phyloP scores from a whole-genome alignment of 345 rosid genomes.

The Streptanthus diversifolius region DNA sequence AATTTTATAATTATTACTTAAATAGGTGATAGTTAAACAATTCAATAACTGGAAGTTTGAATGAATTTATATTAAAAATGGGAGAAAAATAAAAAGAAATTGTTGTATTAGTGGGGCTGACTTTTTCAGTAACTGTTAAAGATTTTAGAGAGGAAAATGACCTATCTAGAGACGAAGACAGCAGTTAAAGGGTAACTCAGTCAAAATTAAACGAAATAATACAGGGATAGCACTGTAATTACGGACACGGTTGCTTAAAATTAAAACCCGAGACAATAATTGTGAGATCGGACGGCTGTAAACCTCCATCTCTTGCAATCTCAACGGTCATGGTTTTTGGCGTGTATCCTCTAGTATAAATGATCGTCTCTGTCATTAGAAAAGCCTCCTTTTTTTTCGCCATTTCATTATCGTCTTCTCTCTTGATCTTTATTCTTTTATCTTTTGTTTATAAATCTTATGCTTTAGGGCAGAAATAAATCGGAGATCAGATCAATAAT shows the following conservation, averaged over 20 bases:
- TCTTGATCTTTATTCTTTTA: background rate
- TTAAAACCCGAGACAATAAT: constrained; percentile 10
- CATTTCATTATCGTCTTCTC: background rate
- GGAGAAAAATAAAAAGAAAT: background rate
- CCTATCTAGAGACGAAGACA: constrained; percentile 25
- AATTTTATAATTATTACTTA: background rate
- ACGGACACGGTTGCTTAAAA: constrained; percentile 17
- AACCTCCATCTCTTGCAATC: background rate
- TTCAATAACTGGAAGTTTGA: background rate
- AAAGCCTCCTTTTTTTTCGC: background rate
- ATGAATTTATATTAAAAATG: background rate
- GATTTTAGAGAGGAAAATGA: constrained; percentile 22
- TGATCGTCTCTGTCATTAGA: constrained; percentile 15
- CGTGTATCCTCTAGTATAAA: constrained; percentile 19
- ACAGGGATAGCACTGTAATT: constrained; percentile 13
- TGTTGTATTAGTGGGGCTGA: constrained; percentile 28
- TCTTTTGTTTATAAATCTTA: constrained; percentile 14
- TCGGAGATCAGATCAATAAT: background rate
- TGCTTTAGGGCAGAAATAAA: constrained; percentile 8
- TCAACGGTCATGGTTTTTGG: constrained; percentile 20
- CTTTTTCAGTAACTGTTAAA: constrained; percentile 25
- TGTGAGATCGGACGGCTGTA: constrained; percentile 24
- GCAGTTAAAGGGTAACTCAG: constrained; percentile 30
- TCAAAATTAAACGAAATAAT: background rate
- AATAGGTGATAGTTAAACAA: background rate